These are phyloP conservation scores for Ammopiptanthus mongolicus DNA, from an alignment of 306 rosid species.

Conservation along the genomic window DNA sequence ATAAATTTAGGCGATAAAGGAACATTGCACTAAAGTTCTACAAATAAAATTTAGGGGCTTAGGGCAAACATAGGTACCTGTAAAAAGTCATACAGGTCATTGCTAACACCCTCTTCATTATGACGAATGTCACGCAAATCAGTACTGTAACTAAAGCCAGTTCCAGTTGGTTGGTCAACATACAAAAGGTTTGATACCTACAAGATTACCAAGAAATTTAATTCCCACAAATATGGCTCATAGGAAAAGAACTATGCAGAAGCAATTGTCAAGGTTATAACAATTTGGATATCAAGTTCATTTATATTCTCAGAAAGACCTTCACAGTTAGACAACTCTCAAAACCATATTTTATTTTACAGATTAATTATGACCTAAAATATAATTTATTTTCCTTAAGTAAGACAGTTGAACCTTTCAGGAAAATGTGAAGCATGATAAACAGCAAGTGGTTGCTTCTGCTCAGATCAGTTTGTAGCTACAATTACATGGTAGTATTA, in stretches of 20 bases:
- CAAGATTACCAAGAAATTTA: conserved; percentile 29
- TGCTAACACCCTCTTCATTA: conserved; percentile 72
- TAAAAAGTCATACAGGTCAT: conserved; percentile 82
- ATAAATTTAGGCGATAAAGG: not conserved
- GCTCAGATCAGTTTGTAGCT: not conserved
- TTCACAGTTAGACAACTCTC: not conserved
- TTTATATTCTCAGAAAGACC: not conserved
- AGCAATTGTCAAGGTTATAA: conserved; percentile 1
- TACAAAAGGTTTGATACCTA: conserved; percentile 81
- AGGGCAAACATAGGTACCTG: conserved; percentile 45
- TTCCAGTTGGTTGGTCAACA: conserved; percentile 91
- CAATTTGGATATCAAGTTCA: not conserved
- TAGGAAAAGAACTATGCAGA: conserved; percentile 12
- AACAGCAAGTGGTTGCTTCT: conserved; percentile 6
- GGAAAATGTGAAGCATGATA: not conserved
- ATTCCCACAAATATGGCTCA: not conserved
- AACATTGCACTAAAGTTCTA: not conserved
- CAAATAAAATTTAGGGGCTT: not conserved
- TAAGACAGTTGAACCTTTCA: not conserved
- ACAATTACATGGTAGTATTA: not conserved
- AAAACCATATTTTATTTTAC: not conserved
- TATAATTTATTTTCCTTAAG: not conserved
- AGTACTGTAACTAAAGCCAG: conserved; percentile 82
- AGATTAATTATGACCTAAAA: not conserved
- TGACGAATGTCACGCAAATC: conserved; percentile 71